Evolutionary conservation across 2,329 filamentous ascomycete genomes (phyloP).

Genomic region (Aspergillus latus): DNA sequence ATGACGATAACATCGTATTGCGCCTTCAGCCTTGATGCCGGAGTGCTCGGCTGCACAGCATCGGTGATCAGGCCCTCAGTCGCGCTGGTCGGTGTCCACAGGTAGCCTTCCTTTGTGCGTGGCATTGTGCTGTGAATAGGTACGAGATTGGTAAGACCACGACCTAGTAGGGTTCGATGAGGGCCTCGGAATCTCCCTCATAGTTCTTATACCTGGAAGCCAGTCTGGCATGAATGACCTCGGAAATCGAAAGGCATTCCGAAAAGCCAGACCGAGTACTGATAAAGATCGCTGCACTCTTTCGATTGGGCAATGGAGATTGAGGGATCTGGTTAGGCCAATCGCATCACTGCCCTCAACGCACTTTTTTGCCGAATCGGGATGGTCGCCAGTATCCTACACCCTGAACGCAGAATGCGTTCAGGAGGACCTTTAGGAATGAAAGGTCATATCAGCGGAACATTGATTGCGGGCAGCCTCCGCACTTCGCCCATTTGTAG

Average conservation of each 20-base stretch:
- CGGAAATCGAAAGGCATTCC: background rate
- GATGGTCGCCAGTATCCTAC: too few relatives aligned
- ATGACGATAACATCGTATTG: conserved; percentile 31
- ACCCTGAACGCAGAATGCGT: too few relatives aligned
- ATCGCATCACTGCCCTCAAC: background rate
- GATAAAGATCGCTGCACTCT: background rate
- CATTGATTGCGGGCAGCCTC: too few relatives aligned
- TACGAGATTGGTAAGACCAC: too few relatives aligned
- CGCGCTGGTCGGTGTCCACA: background rate
- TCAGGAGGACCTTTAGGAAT: too few relatives aligned
- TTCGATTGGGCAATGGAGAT: background rate
- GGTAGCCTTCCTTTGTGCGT: conserved; percentile 10
- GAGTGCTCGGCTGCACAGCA: too few relatives aligned
- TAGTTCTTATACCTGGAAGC: background rate
- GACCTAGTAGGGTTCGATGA: background rate
- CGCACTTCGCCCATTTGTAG: too few relatives aligned
- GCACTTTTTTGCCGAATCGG: background rate
- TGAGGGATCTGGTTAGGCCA: background rate
- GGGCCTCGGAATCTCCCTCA: background rate
- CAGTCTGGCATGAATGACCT: background rate
- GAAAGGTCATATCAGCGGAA: too few relatives aligned
- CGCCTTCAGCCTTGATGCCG: too few relatives aligned
- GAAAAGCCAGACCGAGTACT: background rate
- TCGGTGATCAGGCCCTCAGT: background rate
- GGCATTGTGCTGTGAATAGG: background rate